Evolutionary conservation across 208 protist species (phyloP).

Genomic region (Wallacemonas sp.): DNA sequence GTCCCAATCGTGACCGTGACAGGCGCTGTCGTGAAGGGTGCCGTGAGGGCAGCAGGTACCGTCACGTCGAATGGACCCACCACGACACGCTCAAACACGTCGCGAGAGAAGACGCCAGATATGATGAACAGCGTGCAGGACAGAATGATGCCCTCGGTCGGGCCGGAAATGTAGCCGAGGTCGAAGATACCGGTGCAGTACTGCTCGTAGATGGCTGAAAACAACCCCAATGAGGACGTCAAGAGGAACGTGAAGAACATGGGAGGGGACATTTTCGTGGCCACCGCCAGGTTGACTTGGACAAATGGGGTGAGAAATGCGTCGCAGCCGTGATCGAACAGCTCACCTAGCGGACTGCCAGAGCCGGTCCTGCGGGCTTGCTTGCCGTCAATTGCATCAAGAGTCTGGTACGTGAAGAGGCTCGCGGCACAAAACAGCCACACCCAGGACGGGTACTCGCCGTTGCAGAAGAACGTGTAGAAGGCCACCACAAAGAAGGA

Average conservation of each 20-base stretch:
- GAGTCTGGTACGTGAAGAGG: slow-evolving; percentile 91
- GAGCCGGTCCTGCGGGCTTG: slow-evolving; percentile 93
- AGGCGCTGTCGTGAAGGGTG: not conserved
- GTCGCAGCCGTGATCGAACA: slow-evolving; percentile 97
- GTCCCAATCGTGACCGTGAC: slow-evolving; percentile 39
- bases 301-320: slow-evolving; percentile 84
- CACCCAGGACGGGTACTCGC: slow-evolving; percentile 84
- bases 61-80: slow-evolving; percentile 38
- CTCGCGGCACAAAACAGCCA: slow-evolving; percentile 70
- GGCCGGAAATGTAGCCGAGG: slow-evolving; percentile 87
- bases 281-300: slow-evolving; percentile 55
- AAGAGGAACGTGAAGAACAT: slow-evolving; percentile 52
- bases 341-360: slow-evolving; percentile 91
- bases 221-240: slow-evolving; percentile 58
- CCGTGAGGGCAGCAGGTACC: slow-evolving; percentile 15
- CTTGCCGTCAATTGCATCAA: slow-evolving; percentile 96
- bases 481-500: slow-evolving; percentile 61
- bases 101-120: slow-evolving; percentile 34
- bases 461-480: slow-evolving; percentile 50
- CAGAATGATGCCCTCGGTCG: slow-evolving; percentile 86
- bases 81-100: slow-evolving; percentile 49
- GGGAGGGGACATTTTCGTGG: slow-evolving; percentile 35
- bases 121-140: slow-evolving; percentile 60
- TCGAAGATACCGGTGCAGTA: slow-evolving; percentile 91
- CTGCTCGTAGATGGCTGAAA: slow-evolving; percentile 87